phyloP scores from a whole-genome alignment of 2,329 filamentous ascomycete genomes.

The Aspergillus ibericus region DNA sequence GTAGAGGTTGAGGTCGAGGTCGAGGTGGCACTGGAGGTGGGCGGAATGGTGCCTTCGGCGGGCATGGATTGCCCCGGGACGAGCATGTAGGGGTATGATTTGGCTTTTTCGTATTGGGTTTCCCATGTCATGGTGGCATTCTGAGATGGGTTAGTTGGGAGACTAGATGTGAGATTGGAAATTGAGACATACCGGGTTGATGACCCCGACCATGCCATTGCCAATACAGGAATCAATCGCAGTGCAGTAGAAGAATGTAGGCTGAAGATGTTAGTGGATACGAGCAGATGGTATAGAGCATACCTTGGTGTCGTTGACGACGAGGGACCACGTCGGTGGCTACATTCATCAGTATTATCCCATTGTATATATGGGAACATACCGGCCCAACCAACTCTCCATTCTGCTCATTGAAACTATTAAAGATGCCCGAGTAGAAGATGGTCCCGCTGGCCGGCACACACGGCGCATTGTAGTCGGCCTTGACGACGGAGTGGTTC shows the following conservation, averaged over 20 bases:
- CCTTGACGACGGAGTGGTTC: constrained; percentile 64
- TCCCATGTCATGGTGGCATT: constrained; percentile 53
- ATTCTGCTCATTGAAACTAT: constrained; percentile 51
- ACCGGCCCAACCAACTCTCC: constrained; percentile 42
- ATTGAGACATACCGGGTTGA: constrained; percentile 64
- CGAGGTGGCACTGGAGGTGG: constrained; percentile 10
- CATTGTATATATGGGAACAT: constrained; percentile 13
- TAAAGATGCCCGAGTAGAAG: constrained; percentile 34
- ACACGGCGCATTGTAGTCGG: constrained; percentile 61
- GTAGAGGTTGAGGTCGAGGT: constrained; percentile 7
- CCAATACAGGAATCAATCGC: constrained; percentile 64
- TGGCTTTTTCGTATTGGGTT: constrained; percentile 50
- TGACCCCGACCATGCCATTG: constrained; percentile 72
- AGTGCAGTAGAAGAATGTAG: constrained; percentile 70
- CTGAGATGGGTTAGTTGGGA: constrained; percentile 8
- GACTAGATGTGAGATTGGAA: too few species aligned
- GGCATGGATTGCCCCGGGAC: constrained; percentile 59
- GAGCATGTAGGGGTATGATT: constrained; percentile 54
- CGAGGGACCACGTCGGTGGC: constrained; percentile 41
- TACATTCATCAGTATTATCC: constrained; percentile 6
- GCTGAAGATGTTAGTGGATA: constrained; percentile 29
- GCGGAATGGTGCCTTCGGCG: constrained; percentile 40
- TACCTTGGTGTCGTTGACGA: constrained; percentile 59
- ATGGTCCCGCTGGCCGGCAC: constrained; percentile 50
- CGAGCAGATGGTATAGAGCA: background rate